A percentile compares a stretch with the other conserved stretches of the same genome.
Evolutionary conservation across 306 rosid genomes (phyloP).

Genomic region (Erythrophleum fordii): DNA sequence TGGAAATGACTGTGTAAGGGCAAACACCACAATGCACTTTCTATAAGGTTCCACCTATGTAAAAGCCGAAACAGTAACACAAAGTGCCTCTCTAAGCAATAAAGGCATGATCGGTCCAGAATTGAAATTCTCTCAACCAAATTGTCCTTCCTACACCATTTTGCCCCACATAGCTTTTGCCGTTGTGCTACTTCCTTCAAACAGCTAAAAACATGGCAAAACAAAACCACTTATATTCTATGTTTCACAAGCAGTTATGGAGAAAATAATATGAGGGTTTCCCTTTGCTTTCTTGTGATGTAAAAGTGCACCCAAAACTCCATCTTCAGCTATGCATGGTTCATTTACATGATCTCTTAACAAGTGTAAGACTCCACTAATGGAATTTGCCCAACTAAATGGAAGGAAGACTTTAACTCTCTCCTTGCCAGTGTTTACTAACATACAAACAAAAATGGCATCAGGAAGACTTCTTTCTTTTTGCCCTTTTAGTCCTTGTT

Average conservation of each 20-base stretch:
- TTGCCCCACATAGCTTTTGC: slow-evolving; percentile 84
- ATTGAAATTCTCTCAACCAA: slow-evolving; percentile 73
- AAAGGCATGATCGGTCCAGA: slow-evolving; percentile 87
- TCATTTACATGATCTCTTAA: too few species aligned
- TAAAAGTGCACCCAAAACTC: slow-evolving; percentile 93
- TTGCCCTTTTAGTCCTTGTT: too few species aligned
- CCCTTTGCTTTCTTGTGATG: slow-evolving; percentile 98
- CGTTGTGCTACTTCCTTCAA: slow-evolving; percentile 68
- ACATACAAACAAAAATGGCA: too few species aligned
- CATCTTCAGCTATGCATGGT: slow-evolving; percentile 93
- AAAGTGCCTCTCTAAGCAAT: slow-evolving; percentile 85
- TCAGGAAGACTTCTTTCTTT: too few species aligned
- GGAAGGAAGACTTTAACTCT: too few species aligned
- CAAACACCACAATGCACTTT: slow-evolving; percentile 87
- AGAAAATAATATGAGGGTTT: slow-evolving; percentile 87
- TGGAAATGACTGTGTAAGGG: slow-evolving; percentile 94
- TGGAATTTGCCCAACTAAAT: too few species aligned
- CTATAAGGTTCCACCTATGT: slow-evolving; percentile 99
- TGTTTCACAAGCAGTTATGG: too few species aligned
- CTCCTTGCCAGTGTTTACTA: too few species aligned
- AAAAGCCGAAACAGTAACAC: slow-evolving; percentile 94
- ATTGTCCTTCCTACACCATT: slow-evolving; percentile 93
- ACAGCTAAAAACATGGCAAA: slow-evolving; percentile 81
- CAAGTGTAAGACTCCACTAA: too few species aligned
- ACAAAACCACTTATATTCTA: slow-evolving; percentile 86